Evolutionary conservation across 352 stramenopile species (phyloP).

Genomic region (Phytophthora quininea): DNA sequence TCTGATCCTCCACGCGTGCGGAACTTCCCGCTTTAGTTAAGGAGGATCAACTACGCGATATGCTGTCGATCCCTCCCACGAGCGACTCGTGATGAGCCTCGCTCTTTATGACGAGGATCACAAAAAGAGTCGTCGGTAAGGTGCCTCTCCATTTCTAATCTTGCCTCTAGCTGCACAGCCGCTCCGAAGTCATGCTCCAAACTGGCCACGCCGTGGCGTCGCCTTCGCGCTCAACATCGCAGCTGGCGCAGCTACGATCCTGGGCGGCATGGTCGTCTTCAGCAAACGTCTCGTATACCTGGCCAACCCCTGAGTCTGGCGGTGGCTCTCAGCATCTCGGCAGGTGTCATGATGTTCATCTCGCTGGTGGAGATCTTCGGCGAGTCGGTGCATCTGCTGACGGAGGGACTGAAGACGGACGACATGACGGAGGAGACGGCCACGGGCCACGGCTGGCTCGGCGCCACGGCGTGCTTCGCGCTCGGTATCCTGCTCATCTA

Average conservation of each 20-base stretch:
- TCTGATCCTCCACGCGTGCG: neutral
- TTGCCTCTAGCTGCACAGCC: neutral
- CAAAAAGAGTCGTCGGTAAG: no score
- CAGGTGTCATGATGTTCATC: constrained; percentile 4
- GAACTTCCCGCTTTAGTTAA: no score
- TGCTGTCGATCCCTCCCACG: neutral
- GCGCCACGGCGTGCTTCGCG: neutral
- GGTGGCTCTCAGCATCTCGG: neutral
- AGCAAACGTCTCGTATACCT: constrained; percentile 6
- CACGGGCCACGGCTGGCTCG: neutral
- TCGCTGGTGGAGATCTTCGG: constrained; percentile 4
- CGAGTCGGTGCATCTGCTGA: constrained; percentile 2
- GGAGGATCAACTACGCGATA: neutral
- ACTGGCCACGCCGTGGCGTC: neutral
- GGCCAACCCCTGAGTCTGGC: constrained; percentile 5
- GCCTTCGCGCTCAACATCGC: constrained; percentile 2
- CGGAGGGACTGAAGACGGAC: neutral
- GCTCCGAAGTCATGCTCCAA: constrained; percentile 1
- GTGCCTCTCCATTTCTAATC: neutral
- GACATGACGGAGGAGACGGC: constrained; percentile 6
- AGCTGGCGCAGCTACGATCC: neutral
- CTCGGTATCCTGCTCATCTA: neutral
- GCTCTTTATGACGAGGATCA: neutral
- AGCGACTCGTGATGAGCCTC: neutral
- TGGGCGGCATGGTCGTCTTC: constrained; percentile 1